These are phyloP conservation scores for Salvia hispanica DNA, from an alignment of 257 asterid genomes.

Conservation along the genomic window DNA sequence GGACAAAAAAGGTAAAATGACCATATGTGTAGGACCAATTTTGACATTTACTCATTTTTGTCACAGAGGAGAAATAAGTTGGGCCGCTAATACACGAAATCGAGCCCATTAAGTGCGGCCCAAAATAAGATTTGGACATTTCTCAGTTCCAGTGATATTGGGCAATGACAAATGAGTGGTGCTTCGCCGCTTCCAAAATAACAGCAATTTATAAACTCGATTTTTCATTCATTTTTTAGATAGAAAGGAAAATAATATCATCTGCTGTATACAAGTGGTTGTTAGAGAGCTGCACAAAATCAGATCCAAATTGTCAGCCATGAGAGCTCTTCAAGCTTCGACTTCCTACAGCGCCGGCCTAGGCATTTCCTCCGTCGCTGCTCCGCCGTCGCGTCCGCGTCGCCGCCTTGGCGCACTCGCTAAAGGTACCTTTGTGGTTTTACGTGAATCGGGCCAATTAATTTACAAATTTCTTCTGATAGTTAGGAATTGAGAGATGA, in stretches of 20 bases:
- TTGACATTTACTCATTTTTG: too few relatives aligned
- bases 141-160: not conserved
- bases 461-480: not conserved
- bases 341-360: conserved; percentile 70
- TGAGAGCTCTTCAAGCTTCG: conserved; percentile 84
- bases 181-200: conserved; percentile 33
- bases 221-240: not conserved
- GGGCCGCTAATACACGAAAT: not conserved
- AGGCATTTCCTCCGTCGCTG: conserved; percentile 48
- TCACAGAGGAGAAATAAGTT: not conserved
- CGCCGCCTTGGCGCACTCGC: conserved; percentile 51
- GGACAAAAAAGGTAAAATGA: too few relatives aligned
- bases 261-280: conserved; percentile 26
- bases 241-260: not conserved
- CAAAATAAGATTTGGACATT: not conserved
- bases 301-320: conserved; percentile 37
- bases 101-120: conserved; percentile 27
- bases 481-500: conserved; percentile 4
- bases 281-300: conserved; percentile 13
- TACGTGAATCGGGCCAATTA: not conserved
- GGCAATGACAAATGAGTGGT: conserved; percentile 69
- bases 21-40: too few relatives aligned
- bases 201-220: not conserved
- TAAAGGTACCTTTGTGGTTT: conserved; percentile 42
- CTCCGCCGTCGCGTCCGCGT: conserved; percentile 46